Conservation (phyloP, 2,329 filamentous ascomycete species). For the Mycocentrospora acerina region DNA sequence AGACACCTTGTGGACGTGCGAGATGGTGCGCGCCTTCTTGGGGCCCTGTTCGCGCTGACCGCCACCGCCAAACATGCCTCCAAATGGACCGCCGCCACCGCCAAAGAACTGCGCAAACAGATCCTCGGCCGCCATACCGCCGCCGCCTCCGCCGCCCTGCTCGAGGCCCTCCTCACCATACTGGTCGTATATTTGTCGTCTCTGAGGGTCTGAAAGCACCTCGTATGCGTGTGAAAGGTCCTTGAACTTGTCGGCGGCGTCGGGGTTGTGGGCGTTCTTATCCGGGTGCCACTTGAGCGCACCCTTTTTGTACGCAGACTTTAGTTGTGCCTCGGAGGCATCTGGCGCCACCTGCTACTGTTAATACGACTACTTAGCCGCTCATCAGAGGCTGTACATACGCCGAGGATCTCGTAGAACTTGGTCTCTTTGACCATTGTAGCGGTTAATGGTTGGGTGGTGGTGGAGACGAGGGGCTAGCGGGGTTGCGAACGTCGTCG, state of each 20-base stretch:
- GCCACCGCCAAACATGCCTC: slow-evolving; percentile 58
- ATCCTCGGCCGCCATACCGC: slow-evolving; percentile 93
- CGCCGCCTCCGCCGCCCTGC: slow-evolving; percentile 69
- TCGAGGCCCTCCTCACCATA: slow-evolving; percentile 97
- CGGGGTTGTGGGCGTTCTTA: slow-evolving; percentile 94
- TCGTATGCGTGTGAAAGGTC: slow-evolving; percentile 96
- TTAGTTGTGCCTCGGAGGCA: slow-evolving; percentile 82
- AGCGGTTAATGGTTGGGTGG: slow-evolving; percentile 18
- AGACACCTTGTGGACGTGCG: slow-evolving; percentile 97
- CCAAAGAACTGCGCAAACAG: slow-evolving; percentile 98
- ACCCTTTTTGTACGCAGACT: slow-evolving; percentile 84
- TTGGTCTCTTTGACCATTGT: slow-evolving; percentile 80
- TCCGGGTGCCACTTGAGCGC: slow-evolving; percentile 86
- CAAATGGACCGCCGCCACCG: slow-evolving; percentile 67
- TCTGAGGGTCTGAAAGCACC: slow-evolving; percentile 86
- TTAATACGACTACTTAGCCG: slow-evolving; percentile 12
- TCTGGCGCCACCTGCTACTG: slow-evolving; percentile 68
- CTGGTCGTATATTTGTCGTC: slow-evolving; percentile 90
- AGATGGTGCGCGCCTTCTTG: slow-evolving; percentile 90
- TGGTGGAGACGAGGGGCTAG: slow-evolving; percentile 21
- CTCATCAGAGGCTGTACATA: slow-evolving; percentile 49
- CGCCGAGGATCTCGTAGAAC: slow-evolving; percentile 76
- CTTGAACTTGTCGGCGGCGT: slow-evolving; percentile 97
- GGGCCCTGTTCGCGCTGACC: slow-evolving; percentile 80
- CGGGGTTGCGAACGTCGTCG: slow-evolving; percentile 27